A percentile compares a stretch with the other conserved stretches of the same genome.
Evolutionary conservation across 495 filamentous ascomycete species (phyloP).

Genomic region (Amorphotheca resinae): DNA sequence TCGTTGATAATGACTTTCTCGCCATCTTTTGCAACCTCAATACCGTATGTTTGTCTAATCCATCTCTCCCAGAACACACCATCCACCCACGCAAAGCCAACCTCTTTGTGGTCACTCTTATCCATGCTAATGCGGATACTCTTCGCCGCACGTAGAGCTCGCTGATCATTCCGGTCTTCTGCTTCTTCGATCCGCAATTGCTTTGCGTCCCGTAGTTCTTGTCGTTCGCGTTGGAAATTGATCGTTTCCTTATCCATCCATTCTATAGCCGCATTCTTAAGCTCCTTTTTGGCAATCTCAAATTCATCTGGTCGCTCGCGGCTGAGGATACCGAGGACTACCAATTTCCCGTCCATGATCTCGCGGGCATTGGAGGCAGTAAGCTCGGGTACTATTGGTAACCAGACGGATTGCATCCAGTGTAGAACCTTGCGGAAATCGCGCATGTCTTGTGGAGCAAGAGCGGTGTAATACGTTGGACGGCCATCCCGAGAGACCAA

Average conservation of each 20-base stretch:
- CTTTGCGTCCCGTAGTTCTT: constrained; percentile 87
- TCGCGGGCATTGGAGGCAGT: constrained; percentile 82
- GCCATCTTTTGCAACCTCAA: constrained; percentile 64
- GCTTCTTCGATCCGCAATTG: constrained; percentile 93
- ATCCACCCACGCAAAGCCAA: constrained; percentile 97
- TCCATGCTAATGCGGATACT: constrained; percentile 83
- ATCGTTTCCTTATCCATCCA: constrained; percentile 96
- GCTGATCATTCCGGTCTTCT: constrained; percentile 83
- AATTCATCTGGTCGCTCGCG: constrained; percentile 72
- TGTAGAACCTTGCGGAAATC: constrained; percentile 65
- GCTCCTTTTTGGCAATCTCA: constrained; percentile 63
- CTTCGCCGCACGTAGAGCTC: constrained; percentile 78
- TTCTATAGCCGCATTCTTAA: constrained; percentile 89
- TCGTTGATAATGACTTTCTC: constrained; percentile 96
- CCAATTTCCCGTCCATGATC: constrained; percentile 86
- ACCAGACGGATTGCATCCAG: constrained; percentile 95
- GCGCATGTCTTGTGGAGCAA: constrained; percentile 81
- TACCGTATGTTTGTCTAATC: constrained; percentile 87
- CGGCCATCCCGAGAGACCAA: constrained; percentile 81
- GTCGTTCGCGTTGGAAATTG: constrained; percentile 77
- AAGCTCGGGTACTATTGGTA: constrained; percentile 93
- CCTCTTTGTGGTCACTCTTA: constrained; percentile 72
- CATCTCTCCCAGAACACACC: constrained; percentile 96
- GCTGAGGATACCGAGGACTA: constrained; percentile 82
- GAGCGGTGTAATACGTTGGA: constrained; percentile 72